Base-by-base conservation (phyloP, 169 alveolate genomes). In the Plasmodium vinckei region DNA sequence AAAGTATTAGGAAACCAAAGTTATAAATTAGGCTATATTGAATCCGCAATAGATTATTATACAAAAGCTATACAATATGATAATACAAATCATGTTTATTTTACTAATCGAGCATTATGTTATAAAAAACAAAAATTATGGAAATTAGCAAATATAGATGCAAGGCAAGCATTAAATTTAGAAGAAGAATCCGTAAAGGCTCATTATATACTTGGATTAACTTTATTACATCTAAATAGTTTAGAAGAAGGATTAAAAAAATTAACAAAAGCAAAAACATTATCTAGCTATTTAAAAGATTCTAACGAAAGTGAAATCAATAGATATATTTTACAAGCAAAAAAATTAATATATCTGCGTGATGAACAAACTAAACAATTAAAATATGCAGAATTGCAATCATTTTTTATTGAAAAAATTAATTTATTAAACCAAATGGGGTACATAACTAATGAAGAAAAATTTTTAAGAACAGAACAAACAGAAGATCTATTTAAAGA, bases 61-160 rank as follows among this genome's bases (percentile, higher is more conserved):
- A 87, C 97, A 6, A 92, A 91, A 60, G 97, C 97, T 17, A 94
- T 95, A 12, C 88, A 79, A 44, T 65, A 67, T 47, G 94, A 94
- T 64, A 92, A 94, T 42, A 92, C 94, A 0, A 93, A 93, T 72
- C 94, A 92, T 84, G 94, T 92, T n/a, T 95, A 93, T 90, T 93
- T 75, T 79, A 95, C 97, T 9, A 95, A 95, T 82, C 64, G 97
- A 47, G 97, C 97, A 2, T 92, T 95, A 17, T 95, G 97, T 57
- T 94, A 94, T 90, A 95, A 95, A 71, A 92, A 92, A 63, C 94
- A 93, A 86, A 77, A 82, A 25, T 65, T 92, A 59, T 95, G 96
- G 95, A 79, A 73, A 57, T 77, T 93, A 92, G 97, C 94, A 3
- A 93, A 92, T 42, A 65, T 90, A 42, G 97, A 95, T 59, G 95